Percentiles rank a stretch among this genome's conserved stretches.
These are phyloP conservation scores for Trametes cinnabarina DNA, from an alignment of 768 basidiomycete species.

Conservation along the genomic window DNA sequence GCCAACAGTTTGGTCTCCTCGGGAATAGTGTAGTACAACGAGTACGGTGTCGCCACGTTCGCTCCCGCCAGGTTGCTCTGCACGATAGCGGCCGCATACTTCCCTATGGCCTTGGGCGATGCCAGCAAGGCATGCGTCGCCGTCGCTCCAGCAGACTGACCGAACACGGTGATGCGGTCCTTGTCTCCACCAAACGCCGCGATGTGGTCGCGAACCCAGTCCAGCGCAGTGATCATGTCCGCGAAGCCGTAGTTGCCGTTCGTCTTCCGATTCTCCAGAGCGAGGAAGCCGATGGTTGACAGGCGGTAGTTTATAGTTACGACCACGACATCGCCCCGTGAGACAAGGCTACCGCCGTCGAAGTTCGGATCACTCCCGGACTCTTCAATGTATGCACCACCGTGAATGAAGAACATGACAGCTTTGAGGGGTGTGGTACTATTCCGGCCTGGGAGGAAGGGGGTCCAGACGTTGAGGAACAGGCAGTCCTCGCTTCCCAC, in stretches of 20 bases:
- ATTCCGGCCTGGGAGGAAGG: conserved; percentile 32
- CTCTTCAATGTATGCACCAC: conserved; percentile 45
- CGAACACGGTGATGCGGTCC: conserved; percentile 48
- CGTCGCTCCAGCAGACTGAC: conserved; percentile 53
- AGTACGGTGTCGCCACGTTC: conserved; percentile 47
- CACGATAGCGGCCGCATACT: conserved; percentile 31
- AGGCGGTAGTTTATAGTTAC: conserved; percentile 40
- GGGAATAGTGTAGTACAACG: conserved; percentile 46
- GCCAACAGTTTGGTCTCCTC: conserved; percentile 38
- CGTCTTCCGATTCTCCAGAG: conserved; percentile 39
- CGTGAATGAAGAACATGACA: conserved; percentile 52
- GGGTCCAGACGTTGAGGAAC: conserved; percentile 48
- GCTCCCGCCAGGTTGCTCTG: conserved; percentile 43
- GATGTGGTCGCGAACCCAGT: conserved; percentile 54
- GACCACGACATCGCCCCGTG: conserved; percentile 42
- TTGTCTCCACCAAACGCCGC: conserved; percentile 58
- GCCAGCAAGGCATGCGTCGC: conserved; percentile 35
- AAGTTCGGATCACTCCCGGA: conserved; percentile 39
- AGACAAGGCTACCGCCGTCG: conserved; percentile 45
- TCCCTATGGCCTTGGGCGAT: conserved; percentile 33
- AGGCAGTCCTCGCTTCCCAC: conserved; percentile 44
- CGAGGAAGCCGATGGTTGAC: conserved; percentile 43
- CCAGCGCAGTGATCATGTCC: conserved; percentile 40
- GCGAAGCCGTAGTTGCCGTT: conserved; percentile 47
- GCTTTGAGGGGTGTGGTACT: conserved; percentile 34